A percentile compares a stretch with the other conserved stretches of the same genome.
These are phyloP conservation scores for Cercis canadensis DNA, from an alignment of 306 rosid species.

Conservation along the genomic window DNA sequence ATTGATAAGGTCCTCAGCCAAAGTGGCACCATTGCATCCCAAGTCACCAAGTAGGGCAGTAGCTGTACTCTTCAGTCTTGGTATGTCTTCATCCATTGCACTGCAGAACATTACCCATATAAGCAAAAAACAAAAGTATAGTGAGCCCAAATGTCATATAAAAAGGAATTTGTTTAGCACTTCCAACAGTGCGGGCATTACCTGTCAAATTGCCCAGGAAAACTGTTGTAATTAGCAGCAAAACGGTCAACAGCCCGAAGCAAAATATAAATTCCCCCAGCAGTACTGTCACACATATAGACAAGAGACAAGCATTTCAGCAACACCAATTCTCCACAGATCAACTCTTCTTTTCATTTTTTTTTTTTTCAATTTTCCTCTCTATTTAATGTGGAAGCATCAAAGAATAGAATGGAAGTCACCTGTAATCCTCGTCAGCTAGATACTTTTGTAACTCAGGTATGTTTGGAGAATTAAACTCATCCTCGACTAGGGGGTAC, in stretches of 20 bases:
- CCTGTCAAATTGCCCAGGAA: constrained; percentile 96
- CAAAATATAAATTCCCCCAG: constrained; percentile 86
- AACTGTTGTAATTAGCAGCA: constrained; percentile 90
- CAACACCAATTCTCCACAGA: constrained; percentile 21
- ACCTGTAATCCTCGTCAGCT: constrained; percentile 96
- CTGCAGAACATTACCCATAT: constrained; percentile 50
- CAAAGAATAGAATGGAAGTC: constrained; percentile 27
- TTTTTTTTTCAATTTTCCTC: too few relatives aligned
- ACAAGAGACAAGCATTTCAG: constrained; percentile 37
- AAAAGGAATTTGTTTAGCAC: constrained; percentile 15
- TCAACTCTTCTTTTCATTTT: background rate
- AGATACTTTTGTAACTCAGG: constrained; percentile 83
- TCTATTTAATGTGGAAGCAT: constrained; percentile 19
- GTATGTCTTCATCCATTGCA: constrained; percentile 92
- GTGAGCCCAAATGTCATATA: background rate
- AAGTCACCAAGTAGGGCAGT: constrained; percentile 76
- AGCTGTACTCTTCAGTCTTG: constrained; percentile 87
- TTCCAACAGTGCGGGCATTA: constrained; percentile 34
- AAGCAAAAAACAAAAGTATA: constrained; percentile 29
- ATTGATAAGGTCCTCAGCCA: constrained; percentile 92
- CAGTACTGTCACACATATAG: constrained; percentile 57
- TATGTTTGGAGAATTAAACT: constrained; percentile 76
- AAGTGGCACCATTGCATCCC: constrained; percentile 85
- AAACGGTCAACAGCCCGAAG: constrained; percentile 96
- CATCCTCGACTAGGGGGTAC: constrained; percentile 77